Evolutionary conservation across 768 basidiomycete genomes (phyloP), one percentile per base, ranked within the genome.

Genomic region (Rhodotorula babjevae): DNA sequence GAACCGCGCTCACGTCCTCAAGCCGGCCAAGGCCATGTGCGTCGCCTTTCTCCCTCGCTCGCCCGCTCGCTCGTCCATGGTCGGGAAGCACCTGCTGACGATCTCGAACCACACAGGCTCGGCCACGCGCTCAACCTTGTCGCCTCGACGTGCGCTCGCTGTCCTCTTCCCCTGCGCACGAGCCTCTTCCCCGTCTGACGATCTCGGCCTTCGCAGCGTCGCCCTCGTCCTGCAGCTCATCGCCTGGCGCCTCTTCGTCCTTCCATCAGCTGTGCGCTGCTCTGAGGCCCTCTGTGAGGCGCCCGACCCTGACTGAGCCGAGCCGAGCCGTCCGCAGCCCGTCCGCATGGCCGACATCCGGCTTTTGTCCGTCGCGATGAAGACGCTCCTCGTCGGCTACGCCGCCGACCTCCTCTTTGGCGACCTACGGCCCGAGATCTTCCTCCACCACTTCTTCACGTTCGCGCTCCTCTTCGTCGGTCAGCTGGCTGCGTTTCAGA

Each of bases 361-460:
- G 3, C 40, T 18, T 31, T 53, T 71, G 23, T 42, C 56, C 1
- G 5, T 9, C 7, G 56, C 69, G 19, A 71, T 71, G 52, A 74
- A 74, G 53, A 5, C 65, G 25, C 33, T 74, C 44, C 60, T 55
- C 46, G 36, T 65, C 47, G 52, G 58, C 1, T 74, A 74, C 60
- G 66, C 8, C 18, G 23, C 12, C 21, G 73, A 74, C 18, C 58
- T 74, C 0, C 46, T 74, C 18, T 49, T 71, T 12, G 42, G 44
- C 23, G 69, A 71, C 27, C 44, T 61, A 1, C 42, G 60, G 1
- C 60, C 60, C 23, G 60, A 61, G 44, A 62, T 65, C n/a, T 73
- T 61, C 33, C 31, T 62, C n/a, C 72, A 73, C 46, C 72, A 73
- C 40, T 11, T 65, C 25, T 65, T 73, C 46, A 63, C 55, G 29